Evolutionary conservation across 169 alveolate species (phyloP).

Genomic region (Amoebophrya sp.): DNA sequence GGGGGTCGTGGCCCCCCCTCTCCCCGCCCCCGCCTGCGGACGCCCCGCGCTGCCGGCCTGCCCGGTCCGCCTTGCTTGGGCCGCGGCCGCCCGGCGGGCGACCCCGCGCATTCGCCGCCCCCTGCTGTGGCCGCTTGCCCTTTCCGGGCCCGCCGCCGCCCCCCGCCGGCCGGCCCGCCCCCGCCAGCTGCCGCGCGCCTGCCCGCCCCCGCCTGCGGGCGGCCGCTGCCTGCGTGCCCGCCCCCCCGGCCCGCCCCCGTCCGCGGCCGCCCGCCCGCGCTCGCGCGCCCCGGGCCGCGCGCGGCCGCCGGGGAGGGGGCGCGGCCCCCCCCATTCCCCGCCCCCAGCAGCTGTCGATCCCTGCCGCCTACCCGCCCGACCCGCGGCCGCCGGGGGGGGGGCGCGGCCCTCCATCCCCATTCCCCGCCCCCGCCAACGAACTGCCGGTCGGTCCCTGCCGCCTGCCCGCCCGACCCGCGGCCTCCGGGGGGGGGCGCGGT

Average conservation of each 20-base stretch:
- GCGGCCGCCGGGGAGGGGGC: no score
- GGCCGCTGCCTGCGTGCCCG: not conserved
- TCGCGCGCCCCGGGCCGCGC: not conserved
- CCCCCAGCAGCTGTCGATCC: not conserved
- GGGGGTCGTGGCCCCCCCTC: not conserved
- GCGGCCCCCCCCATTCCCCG: no score
- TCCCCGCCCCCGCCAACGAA: not conserved
- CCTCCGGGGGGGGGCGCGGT: not conserved
- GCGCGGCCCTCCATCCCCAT: not conserved
- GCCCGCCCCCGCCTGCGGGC: not conserved
- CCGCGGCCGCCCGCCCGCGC: not conserved
- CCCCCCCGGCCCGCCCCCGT: not conserved
- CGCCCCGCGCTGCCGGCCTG: not conserved
- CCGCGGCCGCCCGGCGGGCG: not conserved
- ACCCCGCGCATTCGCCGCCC: not conserved
- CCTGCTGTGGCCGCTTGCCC: not conserved
- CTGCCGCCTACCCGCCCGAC: no score
- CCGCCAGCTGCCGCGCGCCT: not conserved
- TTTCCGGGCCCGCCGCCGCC: not conserved
- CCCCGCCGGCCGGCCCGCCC: not conserved
- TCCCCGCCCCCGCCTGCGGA: not conserved
- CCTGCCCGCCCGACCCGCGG: no score
- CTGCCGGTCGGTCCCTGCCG: no score
- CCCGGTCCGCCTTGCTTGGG: not conserved
- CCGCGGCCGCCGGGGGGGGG: no score